phyloP scores from a whole-genome alignment of 116 monocot genomes.

The Posidonia oceanica region DNA sequence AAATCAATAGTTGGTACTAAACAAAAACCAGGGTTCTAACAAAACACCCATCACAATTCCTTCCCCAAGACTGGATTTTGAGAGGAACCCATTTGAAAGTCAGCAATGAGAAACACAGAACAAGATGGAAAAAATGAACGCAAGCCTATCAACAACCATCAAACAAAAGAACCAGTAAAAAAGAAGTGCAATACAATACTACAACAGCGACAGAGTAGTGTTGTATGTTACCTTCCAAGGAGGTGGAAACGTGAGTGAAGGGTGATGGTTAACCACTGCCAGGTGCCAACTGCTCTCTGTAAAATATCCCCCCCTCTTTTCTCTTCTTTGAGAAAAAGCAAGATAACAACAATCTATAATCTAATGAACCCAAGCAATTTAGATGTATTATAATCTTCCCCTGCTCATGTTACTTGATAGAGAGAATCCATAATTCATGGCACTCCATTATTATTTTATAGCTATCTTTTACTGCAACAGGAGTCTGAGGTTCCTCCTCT shows the following conservation, averaged over 20 bases:
- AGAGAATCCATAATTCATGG: constrained; percentile 6
- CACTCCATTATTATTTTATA: constrained; percentile 13
- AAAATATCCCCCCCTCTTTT: constrained; percentile 9
- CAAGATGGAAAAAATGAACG: neutral
- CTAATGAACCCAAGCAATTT: neutral
- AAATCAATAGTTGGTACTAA: too few species aligned
- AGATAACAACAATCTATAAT: neutral
- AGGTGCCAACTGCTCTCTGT: constrained; percentile 51
- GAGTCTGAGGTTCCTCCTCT: constrained; percentile 30
- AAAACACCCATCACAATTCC: neutral
- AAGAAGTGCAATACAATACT: too few species aligned
- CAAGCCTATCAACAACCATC: neutral
- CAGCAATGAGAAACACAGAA: neutral
- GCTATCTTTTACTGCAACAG: constrained; percentile 15
- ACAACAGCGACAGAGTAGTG: neutral
- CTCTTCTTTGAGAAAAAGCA: neutral
- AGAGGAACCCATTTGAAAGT: neutral
- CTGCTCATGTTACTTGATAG: neutral
- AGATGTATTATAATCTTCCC: neutral
- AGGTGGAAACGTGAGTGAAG: constrained; percentile 10
- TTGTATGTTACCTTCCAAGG: constrained; percentile 3
- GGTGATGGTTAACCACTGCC: constrained; percentile 44
- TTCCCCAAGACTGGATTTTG: constrained; percentile 7
- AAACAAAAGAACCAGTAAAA: neutral
- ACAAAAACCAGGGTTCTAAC: constrained; percentile 2